Conservation (phyloP, 495 filamentous ascomycete genomes). For the Penicillium roqueforti region DNA sequence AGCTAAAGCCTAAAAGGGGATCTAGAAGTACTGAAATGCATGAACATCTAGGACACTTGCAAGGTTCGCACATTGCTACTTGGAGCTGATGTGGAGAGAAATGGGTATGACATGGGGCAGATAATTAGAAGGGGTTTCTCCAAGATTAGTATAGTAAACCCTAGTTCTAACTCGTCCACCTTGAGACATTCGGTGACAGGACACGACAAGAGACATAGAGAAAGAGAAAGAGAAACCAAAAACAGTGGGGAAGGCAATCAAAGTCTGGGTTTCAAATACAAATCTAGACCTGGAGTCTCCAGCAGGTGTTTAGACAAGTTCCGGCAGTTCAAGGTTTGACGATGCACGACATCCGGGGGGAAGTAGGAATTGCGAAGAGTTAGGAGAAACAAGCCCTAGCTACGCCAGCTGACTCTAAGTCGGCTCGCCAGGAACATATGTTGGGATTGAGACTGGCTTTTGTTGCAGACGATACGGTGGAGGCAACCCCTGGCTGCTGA, state of each 20-base stretch:
- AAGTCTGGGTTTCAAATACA: slow-evolving; percentile 10
- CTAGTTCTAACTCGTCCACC: background rate
- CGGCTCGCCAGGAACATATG: slow-evolving; percentile 18
- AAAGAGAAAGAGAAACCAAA: background rate
- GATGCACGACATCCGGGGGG: slow-evolving; percentile 23
- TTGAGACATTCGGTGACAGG: background rate
- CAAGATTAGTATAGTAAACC: background rate
- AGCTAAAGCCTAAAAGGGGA: slow-evolving; percentile 11
- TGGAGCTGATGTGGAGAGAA: background rate
- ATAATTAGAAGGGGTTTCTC: background rate
- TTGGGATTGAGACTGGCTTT: slow-evolving; percentile 24
- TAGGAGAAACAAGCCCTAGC: slow-evolving; percentile 6
- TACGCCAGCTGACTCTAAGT: slow-evolving; percentile 18
- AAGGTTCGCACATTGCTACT: slow-evolving; percentile 1
- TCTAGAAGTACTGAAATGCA: slow-evolving; percentile 12
- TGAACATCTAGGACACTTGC: slow-evolving; percentile 16
- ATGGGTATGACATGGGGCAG: background rate
- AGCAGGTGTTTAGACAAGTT: slow-evolving; percentile 11
- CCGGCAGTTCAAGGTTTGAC: slow-evolving; percentile 20
- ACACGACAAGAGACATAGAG: background rate
- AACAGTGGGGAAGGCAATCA: background rate
- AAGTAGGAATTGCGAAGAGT: slow-evolving; percentile 1
- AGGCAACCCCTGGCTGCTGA: slow-evolving; percentile 1
- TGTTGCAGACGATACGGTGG: slow-evolving; percentile 9
- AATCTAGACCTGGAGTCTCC: slow-evolving; percentile 3